These are phyloP conservation scores for Rhodotorula paludigena DNA, from an alignment of 768 basidiomycete species.

Conservation along the genomic window DNA sequence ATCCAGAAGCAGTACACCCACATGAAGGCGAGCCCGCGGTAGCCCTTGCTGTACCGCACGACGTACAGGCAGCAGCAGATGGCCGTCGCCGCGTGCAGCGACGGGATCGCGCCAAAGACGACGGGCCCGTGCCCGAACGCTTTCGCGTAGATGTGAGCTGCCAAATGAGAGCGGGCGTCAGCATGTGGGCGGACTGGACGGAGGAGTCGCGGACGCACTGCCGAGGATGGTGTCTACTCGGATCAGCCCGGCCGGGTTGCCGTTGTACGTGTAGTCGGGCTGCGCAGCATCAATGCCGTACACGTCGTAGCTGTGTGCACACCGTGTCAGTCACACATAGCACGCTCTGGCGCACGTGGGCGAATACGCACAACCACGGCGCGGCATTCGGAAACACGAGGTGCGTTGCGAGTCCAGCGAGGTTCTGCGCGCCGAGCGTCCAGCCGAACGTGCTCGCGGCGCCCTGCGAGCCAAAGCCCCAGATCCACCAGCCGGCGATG, in stretches of 20 bases:
- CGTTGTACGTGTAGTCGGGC: conserved; percentile 34
- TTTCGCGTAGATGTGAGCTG: conserved; percentile 36
- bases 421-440: conserved; percentile 32
- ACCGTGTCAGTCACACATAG: background rate
- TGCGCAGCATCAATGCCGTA: conserved; percentile 33
- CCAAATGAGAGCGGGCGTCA: background rate
- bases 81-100: conserved; percentile 34
- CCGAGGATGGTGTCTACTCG: conserved; percentile 36
- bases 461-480: conserved; percentile 37
- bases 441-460: conserved; percentile 30
- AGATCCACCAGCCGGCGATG: conserved; percentile 36
- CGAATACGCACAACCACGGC: conserved; percentile 31
- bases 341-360: background rate
- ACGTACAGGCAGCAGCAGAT: conserved; percentile 31
- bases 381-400: conserved; percentile 33
- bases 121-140: conserved; percentile 32
- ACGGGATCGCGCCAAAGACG: conserved; percentile 38
- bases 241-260: conserved; percentile 33
- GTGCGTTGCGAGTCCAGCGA: conserved; percentile 33
- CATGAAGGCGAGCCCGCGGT: conserved; percentile 24
- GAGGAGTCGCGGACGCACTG: conserved; percentile 24
- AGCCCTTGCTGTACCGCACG: conserved; percentile 26
- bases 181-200: too few relatives aligned
- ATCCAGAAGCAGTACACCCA: conserved; percentile 13
- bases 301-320: conserved; percentile 28